Base-by-base conservation (phyloP, 2,329 filamentous ascomycete species). In the Talaromyces sp. region DNA sequence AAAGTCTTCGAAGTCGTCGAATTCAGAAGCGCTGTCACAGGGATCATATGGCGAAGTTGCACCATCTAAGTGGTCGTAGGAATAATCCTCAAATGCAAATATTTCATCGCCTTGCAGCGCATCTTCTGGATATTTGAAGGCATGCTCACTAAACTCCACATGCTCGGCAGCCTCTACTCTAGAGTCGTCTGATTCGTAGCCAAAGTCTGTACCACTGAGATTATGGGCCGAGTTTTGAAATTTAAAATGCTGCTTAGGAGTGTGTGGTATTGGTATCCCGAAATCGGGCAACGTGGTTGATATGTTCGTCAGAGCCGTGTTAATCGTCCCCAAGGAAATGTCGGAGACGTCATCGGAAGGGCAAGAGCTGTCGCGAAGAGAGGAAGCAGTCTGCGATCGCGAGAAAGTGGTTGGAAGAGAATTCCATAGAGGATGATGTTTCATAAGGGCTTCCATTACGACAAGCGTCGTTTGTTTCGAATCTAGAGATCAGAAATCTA, bases 311-410 rank as follows among this genome's bases (percentile, higher is more conserved):
- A 68, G 65, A 24, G 71, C 67, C 14, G 70, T 66, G 31, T 71
- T 67, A 1, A 69, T 68, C 14, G 73, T 68, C 47, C 69, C 69
- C 27, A 69, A 72, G n/a, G 76, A 76, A 14, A 72, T 69, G 65
- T 74, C 69, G 22, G 76, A 77, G 27, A 75, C 65, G 63, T 77
- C 76, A 65, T 78, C 76, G 13, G 76, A 78, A 57, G 72, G 74
- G 68, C 77, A 78, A 60, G 74, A 77, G 59, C 76, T 78, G 70
- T 78, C 76, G 41, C 76, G 76, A 35, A 75, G 77, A 39, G 75
- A 70, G 11, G 66, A 60, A 33, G 64, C 56, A 56, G 59, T 52
- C 35, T 78, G 75, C n/a, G 77, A 71, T 27, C 73, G 70, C 27
- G 74, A 74, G 35, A 77, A 75, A 16, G 72, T 69, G 56, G 76